Base-by-base conservation (phyloP, 2,329 filamentous ascomycete species). In the Verticillium dahliae region DNA sequence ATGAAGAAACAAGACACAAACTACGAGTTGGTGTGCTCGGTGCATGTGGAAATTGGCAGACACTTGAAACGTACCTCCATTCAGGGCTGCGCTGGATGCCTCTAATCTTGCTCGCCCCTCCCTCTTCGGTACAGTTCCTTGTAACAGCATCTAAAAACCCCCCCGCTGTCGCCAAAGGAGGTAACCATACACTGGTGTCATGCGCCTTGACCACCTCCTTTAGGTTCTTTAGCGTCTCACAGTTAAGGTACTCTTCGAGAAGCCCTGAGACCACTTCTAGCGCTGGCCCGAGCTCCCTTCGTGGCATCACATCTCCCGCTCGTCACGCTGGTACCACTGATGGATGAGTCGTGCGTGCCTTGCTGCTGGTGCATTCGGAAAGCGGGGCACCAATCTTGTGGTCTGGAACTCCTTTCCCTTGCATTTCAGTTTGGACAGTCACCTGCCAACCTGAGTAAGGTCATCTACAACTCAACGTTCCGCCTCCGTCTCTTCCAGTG, bases 211-310 rank as follows among this genome's bases (percentile, higher is more conserved):
- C 55, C 55, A 57, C 55, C 55, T 57, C 33, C 55, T 31, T 57
- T 27, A 27, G 22, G 34, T 34, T n/a, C 15, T 35, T 57, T 50
- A 50, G 45, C 45, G 45, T 50, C 14, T n/a, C 45, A 22, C 45
- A 10, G 18, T 22, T 22, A 22, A 5, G 45, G 18, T 5, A 5
- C 45, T 6, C 39, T 56, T 62, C 57, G 57, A 60, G 62, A 63
- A 57, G 27, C 31, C 15, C 45, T 50, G n/a, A 18, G 9, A 50
- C n/a, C 4, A 18, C 45, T 58, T 62, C 60, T 34, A 63, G 57
- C 60, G n/a, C 52, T 55, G 57, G 18, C 22, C 38, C 18, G 41
- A 58, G 54, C 55, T 35, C 55, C 31, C 34, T 22, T 10, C 34
- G 18, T 39, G 31, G 22, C 22, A n/a, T 57, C 60, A 38, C 34